Percentiles rank a stretch among this genome's conserved stretches.
Conservation (phyloP, 768 basidiomycete species). For the Pleurotus sapidus region DNA sequence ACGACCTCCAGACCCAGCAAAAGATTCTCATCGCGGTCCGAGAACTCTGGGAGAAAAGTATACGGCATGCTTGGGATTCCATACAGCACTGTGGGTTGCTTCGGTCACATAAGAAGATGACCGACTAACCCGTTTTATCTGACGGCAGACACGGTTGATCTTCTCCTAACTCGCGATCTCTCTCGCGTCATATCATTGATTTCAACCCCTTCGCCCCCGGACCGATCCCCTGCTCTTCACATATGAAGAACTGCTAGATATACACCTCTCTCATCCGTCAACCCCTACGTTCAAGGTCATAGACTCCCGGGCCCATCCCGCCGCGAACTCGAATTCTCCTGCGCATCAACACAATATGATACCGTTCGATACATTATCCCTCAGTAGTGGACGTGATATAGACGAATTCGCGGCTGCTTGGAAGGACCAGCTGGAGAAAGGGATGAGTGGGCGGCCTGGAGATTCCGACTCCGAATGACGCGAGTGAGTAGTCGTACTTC, state of each 20-base stretch:
- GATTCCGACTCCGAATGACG: no score
- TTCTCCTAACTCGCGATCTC: slow-evolving; percentile 82
- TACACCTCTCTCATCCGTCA: slow-evolving; percentile 21
- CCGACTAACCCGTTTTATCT: slow-evolving; percentile 3
- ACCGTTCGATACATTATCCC: slow-evolving; percentile 80
- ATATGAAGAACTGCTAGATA: slow-evolving; percentile 65
- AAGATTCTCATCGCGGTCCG: slow-evolving; percentile 51
- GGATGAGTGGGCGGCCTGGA: not conserved
- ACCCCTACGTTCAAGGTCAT: slow-evolving; percentile 60
- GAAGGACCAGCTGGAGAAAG: slow-evolving; percentile 48
- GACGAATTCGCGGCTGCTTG: slow-evolving; percentile 70
- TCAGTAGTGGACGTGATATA: slow-evolving; percentile 73
- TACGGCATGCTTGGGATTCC: slow-evolving; percentile 57
- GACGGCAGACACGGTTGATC: slow-evolving; percentile 76
- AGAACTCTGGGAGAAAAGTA: slow-evolving; percentile 66
- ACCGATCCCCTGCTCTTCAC: slow-evolving; percentile 90
- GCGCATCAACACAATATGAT: slow-evolving; percentile 85
- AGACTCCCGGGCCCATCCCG: slow-evolving; percentile 72
- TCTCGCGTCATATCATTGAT: slow-evolving; percentile 77
- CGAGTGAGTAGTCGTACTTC: no score
- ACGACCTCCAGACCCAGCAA: slow-evolving; percentile 50
- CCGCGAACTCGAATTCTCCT: slow-evolving; percentile 65
- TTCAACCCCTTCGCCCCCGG: slow-evolving; percentile 83
- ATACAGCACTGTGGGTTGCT: slow-evolving; percentile 61
- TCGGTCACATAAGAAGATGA: not conserved